Conservation (phyloP, 2,329 filamentous ascomycete genomes). For the Phialocephala sp. region DNA sequence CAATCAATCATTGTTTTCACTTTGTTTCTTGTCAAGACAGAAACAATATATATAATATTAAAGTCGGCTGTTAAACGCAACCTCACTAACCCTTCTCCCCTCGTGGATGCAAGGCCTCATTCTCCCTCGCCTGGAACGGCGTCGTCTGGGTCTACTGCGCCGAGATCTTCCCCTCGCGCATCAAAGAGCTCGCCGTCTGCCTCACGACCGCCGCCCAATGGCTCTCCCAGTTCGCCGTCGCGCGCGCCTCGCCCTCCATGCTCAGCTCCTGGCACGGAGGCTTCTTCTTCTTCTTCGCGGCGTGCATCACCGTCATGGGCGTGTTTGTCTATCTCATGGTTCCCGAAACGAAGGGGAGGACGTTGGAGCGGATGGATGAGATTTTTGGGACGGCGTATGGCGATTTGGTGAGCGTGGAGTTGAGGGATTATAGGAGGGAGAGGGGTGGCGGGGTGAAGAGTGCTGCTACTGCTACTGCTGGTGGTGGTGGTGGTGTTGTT, state of each 20-base stretch:
- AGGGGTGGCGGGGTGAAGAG: no score
- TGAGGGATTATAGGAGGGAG: constrained; percentile 18
- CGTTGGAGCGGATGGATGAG: constrained; percentile 75
- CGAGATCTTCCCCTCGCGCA: constrained; percentile 37
- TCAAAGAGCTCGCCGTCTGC: constrained; percentile 36
- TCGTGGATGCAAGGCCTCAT: constrained; percentile 34
- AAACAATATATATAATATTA: no score
- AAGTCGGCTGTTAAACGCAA: no score
- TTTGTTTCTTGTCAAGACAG: no score
- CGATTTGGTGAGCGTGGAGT: constrained; percentile 9
- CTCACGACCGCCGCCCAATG: constrained; percentile 32
- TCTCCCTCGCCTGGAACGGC: constrained; percentile 40
- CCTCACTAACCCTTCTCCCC: not conserved
- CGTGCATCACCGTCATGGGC: constrained; percentile 67
- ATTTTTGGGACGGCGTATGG: constrained; percentile 35
- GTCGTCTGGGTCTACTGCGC: constrained; percentile 40
- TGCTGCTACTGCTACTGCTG: no score
- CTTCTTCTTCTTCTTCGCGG: constrained; percentile 59
- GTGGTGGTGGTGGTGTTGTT: no score
- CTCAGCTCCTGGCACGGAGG: constrained; percentile 28
- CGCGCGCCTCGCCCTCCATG: constrained; percentile 33
- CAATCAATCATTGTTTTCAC: no score
- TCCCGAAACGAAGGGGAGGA: constrained; percentile 73
- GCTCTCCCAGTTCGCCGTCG: constrained; percentile 32
- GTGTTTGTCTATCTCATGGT: constrained; percentile 76